Evolutionary conservation across 495 filamentous ascomycete genomes (phyloP).

Genomic region (Trichoderma parareesei): DNA sequence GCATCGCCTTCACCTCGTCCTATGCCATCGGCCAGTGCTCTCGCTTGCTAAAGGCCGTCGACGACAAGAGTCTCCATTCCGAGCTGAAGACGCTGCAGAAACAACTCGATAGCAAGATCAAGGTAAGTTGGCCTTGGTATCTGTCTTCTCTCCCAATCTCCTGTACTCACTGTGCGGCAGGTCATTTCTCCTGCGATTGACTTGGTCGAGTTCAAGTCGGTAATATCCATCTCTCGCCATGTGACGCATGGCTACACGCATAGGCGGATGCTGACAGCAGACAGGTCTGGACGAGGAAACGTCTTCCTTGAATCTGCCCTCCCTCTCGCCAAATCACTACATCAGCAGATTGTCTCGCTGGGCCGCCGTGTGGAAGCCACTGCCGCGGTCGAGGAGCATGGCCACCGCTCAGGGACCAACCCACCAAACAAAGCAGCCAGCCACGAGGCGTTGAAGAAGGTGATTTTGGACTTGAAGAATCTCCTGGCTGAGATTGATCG

Average conservation of each 20-base stretch:
- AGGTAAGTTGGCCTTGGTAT: slow-evolving; percentile 39
- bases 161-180: slow-evolving; percentile 26
- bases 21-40: slow-evolving; percentile 80
- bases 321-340: slow-evolving; percentile 74
- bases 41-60: slow-evolving; percentile 62
- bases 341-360: slow-evolving; percentile 78
- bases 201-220: slow-evolving; percentile 84
- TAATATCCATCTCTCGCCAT: slow-evolving; percentile 12
- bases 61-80: slow-evolving; percentile 54
- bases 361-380: slow-evolving; percentile 67
- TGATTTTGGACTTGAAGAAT: slow-evolving; percentile 67
- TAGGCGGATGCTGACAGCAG: slow-evolving; percentile 12
- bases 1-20: slow-evolving; percentile 74
- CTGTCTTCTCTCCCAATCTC: background rate
- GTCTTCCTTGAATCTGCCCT: slow-evolving; percentile 86
- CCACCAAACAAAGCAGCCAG: background rate
- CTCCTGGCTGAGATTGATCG: slow-evolving; percentile 79
- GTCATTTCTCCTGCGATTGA: slow-evolving; percentile 90
- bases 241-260: slow-evolving; percentile 6
- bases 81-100: slow-evolving; percentile 67
- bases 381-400: slow-evolving; percentile 57
- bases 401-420: slow-evolving; percentile 9
- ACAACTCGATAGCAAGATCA: slow-evolving; percentile 74
- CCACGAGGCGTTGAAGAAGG: slow-evolving; percentile 30
- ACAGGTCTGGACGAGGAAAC: slow-evolving; percentile 85